These are phyloP conservation scores for Suillus spraguei DNA, from an alignment of 768 basidiomycete species.

Conservation along the genomic window DNA sequence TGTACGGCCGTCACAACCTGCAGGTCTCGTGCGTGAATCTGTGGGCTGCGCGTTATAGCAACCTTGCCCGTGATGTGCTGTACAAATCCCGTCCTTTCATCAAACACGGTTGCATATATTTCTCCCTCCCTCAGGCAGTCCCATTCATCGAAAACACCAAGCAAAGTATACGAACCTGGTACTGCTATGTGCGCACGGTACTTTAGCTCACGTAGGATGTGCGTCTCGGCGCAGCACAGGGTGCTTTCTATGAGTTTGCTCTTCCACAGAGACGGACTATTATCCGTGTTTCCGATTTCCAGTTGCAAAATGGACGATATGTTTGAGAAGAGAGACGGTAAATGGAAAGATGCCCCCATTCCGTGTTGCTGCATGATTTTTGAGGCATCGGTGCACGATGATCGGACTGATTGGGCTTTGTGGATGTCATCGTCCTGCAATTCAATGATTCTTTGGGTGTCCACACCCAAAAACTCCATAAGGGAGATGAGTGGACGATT, in stretches of 20 bases:
- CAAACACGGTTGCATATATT: constrained; percentile 46
- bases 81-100: constrained; percentile 31
- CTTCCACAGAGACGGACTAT: constrained; percentile 17
- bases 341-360: constrained; percentile 47
- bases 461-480: constrained; percentile 46
- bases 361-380: constrained; percentile 45
- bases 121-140: constrained; percentile 46
- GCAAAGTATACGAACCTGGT: constrained; percentile 49
- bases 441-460: constrained; percentile 32
- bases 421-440: constrained; percentile 42
- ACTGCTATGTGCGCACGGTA: constrained; percentile 52
- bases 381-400: constrained; percentile 39
- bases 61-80: constrained; percentile 38
- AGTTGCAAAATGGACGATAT: constrained; percentile 35
- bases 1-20: constrained; percentile 46
- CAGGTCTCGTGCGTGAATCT: constrained; percentile 54
- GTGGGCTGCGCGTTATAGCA: constrained; percentile 51
- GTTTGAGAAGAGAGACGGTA: constrained; percentile 45
- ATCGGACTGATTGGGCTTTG: constrained; percentile 36
- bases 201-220: constrained; percentile 54
- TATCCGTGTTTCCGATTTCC: constrained; percentile 22
- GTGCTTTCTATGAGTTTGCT: constrained; percentile 40
- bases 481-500: constrained; percentile 52
- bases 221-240: constrained; percentile 42
- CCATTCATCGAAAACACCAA: constrained; percentile 57